Evolutionary conservation across 164 flowering plant genomes (phyloP), one percentile per base, ranked within the genome.

Genomic region (Nelumbo lutea): DNA sequence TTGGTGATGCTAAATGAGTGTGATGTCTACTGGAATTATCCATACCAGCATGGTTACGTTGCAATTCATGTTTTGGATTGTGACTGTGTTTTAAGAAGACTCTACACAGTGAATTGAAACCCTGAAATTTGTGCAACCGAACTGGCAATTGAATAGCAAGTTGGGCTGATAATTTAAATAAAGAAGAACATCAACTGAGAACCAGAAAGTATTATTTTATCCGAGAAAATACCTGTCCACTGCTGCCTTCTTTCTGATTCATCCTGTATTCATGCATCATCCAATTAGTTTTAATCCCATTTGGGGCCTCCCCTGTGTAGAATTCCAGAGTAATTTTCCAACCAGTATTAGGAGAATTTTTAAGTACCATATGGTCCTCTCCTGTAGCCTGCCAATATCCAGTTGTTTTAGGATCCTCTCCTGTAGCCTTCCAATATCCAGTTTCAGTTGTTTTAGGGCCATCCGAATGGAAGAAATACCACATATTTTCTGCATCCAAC

Each of bases 261-360:
- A 84, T 71, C 69, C 62, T 78, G 76, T 77, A 86, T 72, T 82
- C 85, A 64, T 81, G 83, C 88, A 88, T 82, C 57, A 81, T 60
- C 88, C 88, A 88, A 61, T 68, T 62, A 15, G 88, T 84, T 80
- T 75, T 78, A 52, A 8, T 55, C 15, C 61, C 83, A 65, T 59
- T 5, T 48, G 82, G 82, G 13, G 69, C 77, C 59, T 57, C 70
- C 42, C 83, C 83, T 58, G 66, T 72, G 65, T 72, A 79, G 72
- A 78, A 84, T 42, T 82, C 83, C 50, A 69, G 65, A 59, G 88
- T 82, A 38, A 79, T 81, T 65, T 77, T 86, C 83, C 83, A 81
- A 58, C 88, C 92, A 67, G 58, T 75, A 39, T 76, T 65, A 11
- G 48, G 1, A 68, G 81, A 62, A 63, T 75, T 59, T 46, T 68